Base-by-base conservation (phyloP, 352 stramenopile genomes). In the Plasmopara muralis region DNA sequence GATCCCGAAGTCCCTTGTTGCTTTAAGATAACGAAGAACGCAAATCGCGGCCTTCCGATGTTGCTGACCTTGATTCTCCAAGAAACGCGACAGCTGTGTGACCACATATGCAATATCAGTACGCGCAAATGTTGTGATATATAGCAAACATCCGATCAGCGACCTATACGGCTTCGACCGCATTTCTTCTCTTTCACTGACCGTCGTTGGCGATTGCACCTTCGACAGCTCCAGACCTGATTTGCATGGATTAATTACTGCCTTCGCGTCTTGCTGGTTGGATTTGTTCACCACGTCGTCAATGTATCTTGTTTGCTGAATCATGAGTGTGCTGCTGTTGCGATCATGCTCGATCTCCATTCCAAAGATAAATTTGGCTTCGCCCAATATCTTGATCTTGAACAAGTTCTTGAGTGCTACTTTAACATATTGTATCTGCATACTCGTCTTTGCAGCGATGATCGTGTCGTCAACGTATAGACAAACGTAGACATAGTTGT, bases 341-440 rank as follows among this genome's bases (percentile, higher is more conserved):
- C 15, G n/a, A 13, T 45, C 40, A 29, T 45, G 16, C 6, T 45
- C 40, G 6, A 29, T 31, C 40, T 25, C 40, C 40, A 45, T 45
- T 12, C 2, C 14, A 13, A 28, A 29, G 9, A 45, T 45, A 45
- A 45, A 45, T 16, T 45, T 45, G 5, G 15, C 40, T 6, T 13
- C 9, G 40, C 16, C 16, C 18, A 45, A 13, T 15, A 4, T 15
- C 6, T 30, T 45, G 5, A 45, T 30, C 6, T 45, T 45, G 6
- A 45, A 45, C 6, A 13, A 12, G 14, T 45, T 29, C 13, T 45
- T 45, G 40, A 45, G 40, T 35, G 15, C 14, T 16, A 14, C 28
- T 16, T 45, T 45, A 6, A 45, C 16, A 20, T 45, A 0, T 9
- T n/a, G 5, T n/a, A 45, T 45, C 12, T 45, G 5, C 15, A 1